phyloP scores from a whole-genome alignment of 768 basidiomycete genomes.

The Rhodocollybia butyracea region DNA sequence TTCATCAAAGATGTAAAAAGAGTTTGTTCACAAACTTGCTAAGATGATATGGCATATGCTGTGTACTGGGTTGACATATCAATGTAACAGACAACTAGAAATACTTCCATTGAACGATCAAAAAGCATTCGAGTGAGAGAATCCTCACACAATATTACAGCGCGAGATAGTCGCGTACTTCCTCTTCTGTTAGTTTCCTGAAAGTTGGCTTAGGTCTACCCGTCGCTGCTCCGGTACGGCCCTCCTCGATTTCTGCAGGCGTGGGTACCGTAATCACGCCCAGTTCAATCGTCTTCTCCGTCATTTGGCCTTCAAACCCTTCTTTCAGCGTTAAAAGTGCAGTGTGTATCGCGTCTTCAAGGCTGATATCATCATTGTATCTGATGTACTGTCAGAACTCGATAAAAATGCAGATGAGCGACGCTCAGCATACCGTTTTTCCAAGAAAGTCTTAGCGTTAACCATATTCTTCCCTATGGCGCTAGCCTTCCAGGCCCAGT shows the following conservation, averaged over 20 bases:
- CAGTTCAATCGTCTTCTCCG: constrained; percentile 99
- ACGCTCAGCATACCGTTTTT: constrained; percentile 72
- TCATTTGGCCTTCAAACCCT: constrained; percentile 99
- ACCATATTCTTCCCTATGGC: constrained; percentile 99
- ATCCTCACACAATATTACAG: constrained; percentile 36
- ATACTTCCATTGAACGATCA: neutral
- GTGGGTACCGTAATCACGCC: constrained; percentile 93
- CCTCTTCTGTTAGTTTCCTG: constrained; percentile 93
- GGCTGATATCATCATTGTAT: constrained; percentile 98
- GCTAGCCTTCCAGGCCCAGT: constrained; percentile 99
- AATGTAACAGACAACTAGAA: neutral
- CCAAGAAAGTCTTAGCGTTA: constrained; percentile 98
- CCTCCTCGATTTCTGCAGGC: constrained; percentile 61
- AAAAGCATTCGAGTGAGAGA: neutral
- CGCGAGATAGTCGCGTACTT: constrained; percentile 93
- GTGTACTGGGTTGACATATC: neutral
- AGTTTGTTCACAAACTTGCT: constrained; percentile 6
- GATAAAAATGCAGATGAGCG: constrained; percentile 15
- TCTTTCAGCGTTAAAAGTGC: constrained; percentile 97
- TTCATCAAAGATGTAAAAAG: constrained; percentile 4
- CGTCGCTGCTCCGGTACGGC: constrained; percentile 64
- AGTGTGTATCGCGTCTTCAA: constrained; percentile 99
- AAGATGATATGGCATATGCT: neutral
- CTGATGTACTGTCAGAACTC: constrained; percentile 40
- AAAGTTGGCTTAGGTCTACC: constrained; percentile 84